Evolutionary conservation across 2,329 filamentous ascomycete genomes (phyloP).

Genomic region (Exserohilum rostratum): DNA sequence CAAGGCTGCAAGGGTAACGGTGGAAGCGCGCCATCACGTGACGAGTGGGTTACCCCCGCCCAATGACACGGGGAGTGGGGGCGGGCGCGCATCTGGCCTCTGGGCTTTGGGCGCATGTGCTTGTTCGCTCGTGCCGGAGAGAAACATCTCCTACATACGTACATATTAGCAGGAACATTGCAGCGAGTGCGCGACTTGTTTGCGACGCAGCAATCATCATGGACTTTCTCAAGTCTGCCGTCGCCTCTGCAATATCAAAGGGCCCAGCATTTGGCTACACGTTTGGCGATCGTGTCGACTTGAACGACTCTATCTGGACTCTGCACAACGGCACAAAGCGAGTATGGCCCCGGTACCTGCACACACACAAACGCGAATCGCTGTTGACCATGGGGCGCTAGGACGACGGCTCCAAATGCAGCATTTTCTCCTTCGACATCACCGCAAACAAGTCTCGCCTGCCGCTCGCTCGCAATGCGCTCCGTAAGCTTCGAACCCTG

Average conservation of each 20-base stretch:
- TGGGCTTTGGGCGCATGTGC: slow-evolving; percentile 13
- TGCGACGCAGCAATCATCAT: slow-evolving; percentile 59
- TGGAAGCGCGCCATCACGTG: slow-evolving; percentile 9
- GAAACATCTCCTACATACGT: background rate
- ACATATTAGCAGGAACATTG: background rate
- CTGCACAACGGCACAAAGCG: slow-evolving; percentile 91
- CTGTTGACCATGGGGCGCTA: slow-evolving; percentile 51
- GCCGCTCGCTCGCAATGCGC: slow-evolving; percentile 87
- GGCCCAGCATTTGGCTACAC: slow-evolving; percentile 91
- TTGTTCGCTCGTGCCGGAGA: background rate
- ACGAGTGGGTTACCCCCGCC: background rate
- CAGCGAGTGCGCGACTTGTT: background rate
- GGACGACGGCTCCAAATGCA: slow-evolving; percentile 94
- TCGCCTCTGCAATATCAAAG: slow-evolving; percentile 95
- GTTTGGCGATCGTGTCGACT: slow-evolving; percentile 90
- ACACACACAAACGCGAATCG: background rate
- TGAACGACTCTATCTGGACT: slow-evolving; percentile 95
- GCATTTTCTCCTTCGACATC: slow-evolving; percentile 95
- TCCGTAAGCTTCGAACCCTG: slow-evolving; percentile 90
- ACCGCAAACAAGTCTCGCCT: slow-evolving; percentile 78
- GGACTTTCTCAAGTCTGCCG: slow-evolving; percentile 98
- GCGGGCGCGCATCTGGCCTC: slow-evolving; percentile 8
- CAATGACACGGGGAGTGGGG: slow-evolving; percentile 2
- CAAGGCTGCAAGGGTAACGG: background rate
- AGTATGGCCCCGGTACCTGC: slow-evolving; percentile 57